Evolutionary conservation across 495 filamentous ascomycete genomes (phyloP), one percentile per base, ranked within the genome.

Genomic region (Penicillium silybi): DNA sequence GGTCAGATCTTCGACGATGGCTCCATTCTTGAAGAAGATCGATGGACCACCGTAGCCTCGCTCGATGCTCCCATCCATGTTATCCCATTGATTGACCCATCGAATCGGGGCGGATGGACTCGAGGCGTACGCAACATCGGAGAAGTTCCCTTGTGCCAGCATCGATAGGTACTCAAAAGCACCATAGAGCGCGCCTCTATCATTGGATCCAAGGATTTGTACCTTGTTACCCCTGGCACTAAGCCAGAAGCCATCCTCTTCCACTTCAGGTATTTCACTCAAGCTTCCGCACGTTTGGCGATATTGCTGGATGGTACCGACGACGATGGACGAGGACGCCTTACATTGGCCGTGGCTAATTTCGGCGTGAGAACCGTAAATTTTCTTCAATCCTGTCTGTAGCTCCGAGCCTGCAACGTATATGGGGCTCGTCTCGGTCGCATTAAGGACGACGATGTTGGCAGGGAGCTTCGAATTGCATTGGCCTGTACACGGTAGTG

Each of bases 61-160:
- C 64, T 87, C 85, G 42, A 88, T 83, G 49, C 73, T 83, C 19
- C 85, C 86, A 42, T 86, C 80, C 65, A 87, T 71, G 53, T 89
- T 87, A 62, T 88, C 83, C 86, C 85, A 89, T 53, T 89, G 77
- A 61, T 88, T 88, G 2, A 83, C 76, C 85, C 84, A 88, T 53
- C 86, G 74, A 39, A 88, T 82, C 0, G 80, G 79, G 0, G 81
- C 82, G 29, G 75, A 71, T 0, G 86, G 84, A 52, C 79, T 87
- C 4, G 75, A 73, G 5, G 75, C 64, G 13, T 79, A 73, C 29
- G 76, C 64, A 25, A 80, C 75, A 16, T 75, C 61, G 3, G 79
- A 75, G 53, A 83, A 76, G 51, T 85, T 81, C 10, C 79, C 82
- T 61, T 85, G 83, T 3, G 78, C 80, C 23, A 89, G 65, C 57